phyloP scores from a whole-genome alignment of 331 rosid species.

The Acacia concinna region DNA sequence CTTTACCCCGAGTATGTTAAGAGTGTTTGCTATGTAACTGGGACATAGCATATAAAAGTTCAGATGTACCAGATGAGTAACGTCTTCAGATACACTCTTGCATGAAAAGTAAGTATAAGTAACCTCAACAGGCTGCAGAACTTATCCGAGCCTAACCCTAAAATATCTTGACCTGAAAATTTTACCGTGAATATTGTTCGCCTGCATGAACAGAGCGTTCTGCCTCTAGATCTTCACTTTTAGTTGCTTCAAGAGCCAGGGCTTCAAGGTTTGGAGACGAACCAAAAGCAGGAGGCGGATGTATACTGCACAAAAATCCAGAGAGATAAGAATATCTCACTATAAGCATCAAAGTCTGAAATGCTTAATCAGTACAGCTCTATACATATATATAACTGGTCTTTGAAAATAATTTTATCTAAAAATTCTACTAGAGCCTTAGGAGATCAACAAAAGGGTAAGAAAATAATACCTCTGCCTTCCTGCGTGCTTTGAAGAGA shows the following conservation, averaged over 20 bases:
- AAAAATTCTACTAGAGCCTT: slow-evolving; percentile 9
- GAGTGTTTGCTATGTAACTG: slow-evolving; percentile 8
- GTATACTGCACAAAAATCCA: slow-evolving; percentile 48
- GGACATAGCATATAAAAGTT: neutral
- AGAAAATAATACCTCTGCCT: slow-evolving; percentile 58
- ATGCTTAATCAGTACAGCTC: slow-evolving; percentile 20
- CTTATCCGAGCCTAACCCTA: slow-evolving; percentile 20
- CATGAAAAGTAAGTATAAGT: slow-evolving; percentile 16
- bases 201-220: slow-evolving; percentile 73
- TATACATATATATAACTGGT: neutral
- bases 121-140: slow-evolving; percentile 22
- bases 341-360: slow-evolving; percentile 20
- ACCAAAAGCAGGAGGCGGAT: slow-evolving; percentile 99
- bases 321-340: slow-evolving; percentile 28
- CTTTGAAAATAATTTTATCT: slow-evolving; percentile 28
- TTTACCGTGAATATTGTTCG: slow-evolving; percentile 56
- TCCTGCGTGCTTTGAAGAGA: slow-evolving; percentile 50
- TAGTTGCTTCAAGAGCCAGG: slow-evolving; percentile 71
- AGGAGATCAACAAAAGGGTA: slow-evolving; percentile 15
- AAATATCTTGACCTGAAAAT: slow-evolving; percentile 23
- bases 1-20: slow-evolving; percentile 32
- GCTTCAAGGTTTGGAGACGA: slow-evolving; percentile 99
- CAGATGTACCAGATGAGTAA: slow-evolving; percentile 26
- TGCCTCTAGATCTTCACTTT: slow-evolving; percentile 51
- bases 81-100: slow-evolving; percentile 24